These are phyloP conservation scores for Senna tora DNA, from an alignment of 306 rosid genomes.

Conservation along the genomic window DNA sequence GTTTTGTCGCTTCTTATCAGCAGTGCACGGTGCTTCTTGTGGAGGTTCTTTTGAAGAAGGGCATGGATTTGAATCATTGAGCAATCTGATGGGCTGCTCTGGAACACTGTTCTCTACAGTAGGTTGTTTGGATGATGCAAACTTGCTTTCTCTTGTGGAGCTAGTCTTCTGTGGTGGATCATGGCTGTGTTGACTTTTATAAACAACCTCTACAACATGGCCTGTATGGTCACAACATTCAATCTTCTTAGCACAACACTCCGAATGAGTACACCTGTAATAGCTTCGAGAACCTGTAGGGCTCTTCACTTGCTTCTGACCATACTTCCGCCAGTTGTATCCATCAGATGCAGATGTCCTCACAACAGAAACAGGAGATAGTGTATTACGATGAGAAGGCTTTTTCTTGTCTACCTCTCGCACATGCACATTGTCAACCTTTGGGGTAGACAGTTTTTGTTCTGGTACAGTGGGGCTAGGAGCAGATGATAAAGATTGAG, in stretches of 20 bases:
- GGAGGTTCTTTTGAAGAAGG: constrained; percentile 53
- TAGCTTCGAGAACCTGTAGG: constrained; percentile 86
- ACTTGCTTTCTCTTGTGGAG: constrained; percentile 50
- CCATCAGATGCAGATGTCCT: constrained; percentile 75
- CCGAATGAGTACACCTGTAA: constrained; percentile 74
- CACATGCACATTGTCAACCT: constrained; percentile 36
- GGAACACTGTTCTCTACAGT: constrained; percentile 41
- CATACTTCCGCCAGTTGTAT: constrained; percentile 91
- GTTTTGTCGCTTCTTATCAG: constrained; percentile 55
- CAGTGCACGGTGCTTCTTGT: constrained; percentile 43
- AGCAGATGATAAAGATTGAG: constrained; percentile 65
- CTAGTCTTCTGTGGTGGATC: constrained; percentile 70
- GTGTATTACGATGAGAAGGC: constrained; percentile 41
- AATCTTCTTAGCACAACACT: constrained; percentile 75
- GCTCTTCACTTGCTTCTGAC: constrained; percentile 94
- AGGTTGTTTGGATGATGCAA: constrained; percentile 44
- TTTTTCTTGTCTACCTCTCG: constrained; percentile 41
- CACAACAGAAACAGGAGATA: constrained; percentile 48
- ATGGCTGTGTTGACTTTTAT: constrained; percentile 78
- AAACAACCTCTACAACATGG: constrained; percentile 56
- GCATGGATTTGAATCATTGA: constrained; percentile 52
- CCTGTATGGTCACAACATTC: constrained; percentile 76
- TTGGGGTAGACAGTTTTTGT: constrained; percentile 39
- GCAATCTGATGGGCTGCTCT: constrained; percentile 46
- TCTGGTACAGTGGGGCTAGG: constrained; percentile 52